Percentiles rank a stretch among this genome's conserved stretches.
phyloP scores from a whole-genome alignment of 495 filamentous ascomycete genomes.

The Achaetomiella virescens region DNA sequence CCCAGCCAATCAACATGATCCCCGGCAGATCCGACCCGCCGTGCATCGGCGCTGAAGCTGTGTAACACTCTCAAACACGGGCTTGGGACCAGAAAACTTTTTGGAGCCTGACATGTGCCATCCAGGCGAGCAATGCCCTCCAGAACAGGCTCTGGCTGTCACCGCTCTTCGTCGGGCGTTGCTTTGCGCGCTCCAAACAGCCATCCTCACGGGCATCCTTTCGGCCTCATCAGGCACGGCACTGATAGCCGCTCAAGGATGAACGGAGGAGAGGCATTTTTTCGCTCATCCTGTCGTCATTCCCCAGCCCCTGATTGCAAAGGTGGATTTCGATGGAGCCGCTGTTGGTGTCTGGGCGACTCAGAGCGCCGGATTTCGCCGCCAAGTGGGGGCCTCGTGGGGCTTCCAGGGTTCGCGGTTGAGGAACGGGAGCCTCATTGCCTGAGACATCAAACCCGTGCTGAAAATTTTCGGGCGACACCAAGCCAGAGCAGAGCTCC shows the following conservation, averaged over 20 bases:
- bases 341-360: conserved; percentile 8
- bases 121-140: not conserved
- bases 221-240: too few species aligned
- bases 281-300: conserved; percentile 23
- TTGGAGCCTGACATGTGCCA: not conserved
- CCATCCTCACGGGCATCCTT: not conserved
- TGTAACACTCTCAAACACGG: conserved; percentile 5
- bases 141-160: not conserved
- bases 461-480: conserved; percentile 29
- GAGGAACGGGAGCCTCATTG: conserved; percentile 25
- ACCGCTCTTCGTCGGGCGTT: not conserved
- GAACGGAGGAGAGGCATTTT: conserved; percentile 19
- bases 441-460: conserved; percentile 30
- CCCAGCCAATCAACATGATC: not conserved
- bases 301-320: conserved; percentile 6
- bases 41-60: not conserved
- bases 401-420: not conserved
- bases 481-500: conserved; percentile 12
- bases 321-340: conserved; percentile 7
- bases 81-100: not conserved
- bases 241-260: not conserved
- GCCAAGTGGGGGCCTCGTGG: conserved; percentile 23
- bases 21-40: conserved; percentile 3
- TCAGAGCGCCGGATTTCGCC: conserved; percentile 8
- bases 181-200: not conserved